A percentile compares a stretch with the other conserved stretches of the same genome.
phyloP scores from a whole-genome alignment of 179 eudicot genomes.

The Heliamphora pulchella region DNA sequence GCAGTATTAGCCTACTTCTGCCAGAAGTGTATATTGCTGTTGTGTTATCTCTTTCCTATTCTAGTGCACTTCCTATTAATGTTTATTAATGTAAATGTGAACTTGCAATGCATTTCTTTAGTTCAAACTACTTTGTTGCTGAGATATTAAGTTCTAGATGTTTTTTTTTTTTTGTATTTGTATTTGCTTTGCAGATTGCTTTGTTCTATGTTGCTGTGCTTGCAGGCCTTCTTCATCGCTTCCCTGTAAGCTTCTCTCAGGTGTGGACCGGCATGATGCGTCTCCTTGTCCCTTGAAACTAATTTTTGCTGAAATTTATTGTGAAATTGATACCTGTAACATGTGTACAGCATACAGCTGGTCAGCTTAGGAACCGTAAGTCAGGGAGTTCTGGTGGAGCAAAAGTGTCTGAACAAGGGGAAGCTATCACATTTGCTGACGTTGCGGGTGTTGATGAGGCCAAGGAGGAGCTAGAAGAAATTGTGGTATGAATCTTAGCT shows the following conservation, averaged over 20 bases:
- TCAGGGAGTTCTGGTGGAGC: slow-evolving; percentile 70
- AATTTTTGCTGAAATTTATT: background rate
- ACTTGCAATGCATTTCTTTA: background rate
- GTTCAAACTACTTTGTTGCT: background rate
- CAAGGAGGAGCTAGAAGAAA: slow-evolving; percentile 96
- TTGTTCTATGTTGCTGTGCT: slow-evolving; percentile 75
- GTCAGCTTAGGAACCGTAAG: slow-evolving; percentile 77
- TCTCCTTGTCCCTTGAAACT: background rate
- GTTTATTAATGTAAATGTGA: background rate
- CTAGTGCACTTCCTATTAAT: background rate
- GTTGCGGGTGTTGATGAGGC: slow-evolving; percentile 99
- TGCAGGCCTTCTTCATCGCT: slow-evolving; percentile 67
- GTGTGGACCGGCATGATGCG: slow-evolving; percentile 28
- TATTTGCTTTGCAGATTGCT: slow-evolving; percentile 51
- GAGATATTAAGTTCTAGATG: background rate
- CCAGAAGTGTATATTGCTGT: background rate
- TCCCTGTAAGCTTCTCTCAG: slow-evolving; percentile 78
- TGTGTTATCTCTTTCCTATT: background rate
- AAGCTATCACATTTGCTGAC: slow-evolving; percentile 77
- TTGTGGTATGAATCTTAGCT: slow-evolving; percentile 52
- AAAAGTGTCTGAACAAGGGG: slow-evolving; percentile 74
- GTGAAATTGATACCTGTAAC: background rate
- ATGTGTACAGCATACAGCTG: slow-evolving; percentile 50
- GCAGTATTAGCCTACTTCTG: background rate
- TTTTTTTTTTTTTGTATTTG: background rate